Conservation (phyloP, 768 basidiomycete genomes). For the Lanmaoa pseudosensibilis region DNA sequence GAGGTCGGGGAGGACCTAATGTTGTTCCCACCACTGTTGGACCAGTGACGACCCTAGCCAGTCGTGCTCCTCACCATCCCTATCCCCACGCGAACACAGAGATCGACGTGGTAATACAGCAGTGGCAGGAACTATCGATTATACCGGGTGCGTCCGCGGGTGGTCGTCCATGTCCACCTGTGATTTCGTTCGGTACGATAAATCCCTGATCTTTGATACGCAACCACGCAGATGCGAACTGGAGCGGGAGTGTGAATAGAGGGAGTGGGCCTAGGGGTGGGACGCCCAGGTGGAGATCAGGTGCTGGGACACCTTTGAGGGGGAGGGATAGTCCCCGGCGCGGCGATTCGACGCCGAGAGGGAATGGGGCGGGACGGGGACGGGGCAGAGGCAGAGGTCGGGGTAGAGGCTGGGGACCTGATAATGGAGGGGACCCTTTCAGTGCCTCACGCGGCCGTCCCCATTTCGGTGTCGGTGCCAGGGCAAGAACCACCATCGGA, state of each 20-base stretch:
- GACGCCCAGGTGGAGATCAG: slow-evolving; percentile 9
- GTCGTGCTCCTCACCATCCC: slow-evolving; percentile 2
- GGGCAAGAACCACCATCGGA: not conserved
- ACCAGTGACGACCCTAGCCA: not conserved
- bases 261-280: not conserved
- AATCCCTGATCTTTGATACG: slow-evolving; percentile 3
- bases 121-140: slow-evolving; percentile 15
- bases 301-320: slow-evolving; percentile 14
- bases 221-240: slow-evolving; percentile 1
- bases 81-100: slow-evolving; percentile 25
- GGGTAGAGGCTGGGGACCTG: not conserved
- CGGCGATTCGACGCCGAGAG: slow-evolving; percentile 9
- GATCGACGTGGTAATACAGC: slow-evolving; percentile 25
- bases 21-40: not conserved
- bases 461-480: slow-evolving; percentile 2
- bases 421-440: not conserved
- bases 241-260: slow-evolving; percentile 1
- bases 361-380: slow-evolving; percentile 17
- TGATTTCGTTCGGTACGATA: not conserved
- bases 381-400: slow-evolving; percentile 28
- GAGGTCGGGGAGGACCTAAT: slow-evolving; percentile 10
- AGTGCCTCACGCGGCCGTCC: slow-evolving; percentile 1
- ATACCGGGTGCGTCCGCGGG: slow-evolving; percentile 16
- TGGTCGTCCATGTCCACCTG: slow-evolving; percentile 1
- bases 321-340: slow-evolving; percentile 16